Percentiles rank a stretch among this genome's conserved stretches.
Evolutionary conservation across 768 basidiomycete genomes (phyloP).

Genomic region (Tylopilus sp.): DNA sequence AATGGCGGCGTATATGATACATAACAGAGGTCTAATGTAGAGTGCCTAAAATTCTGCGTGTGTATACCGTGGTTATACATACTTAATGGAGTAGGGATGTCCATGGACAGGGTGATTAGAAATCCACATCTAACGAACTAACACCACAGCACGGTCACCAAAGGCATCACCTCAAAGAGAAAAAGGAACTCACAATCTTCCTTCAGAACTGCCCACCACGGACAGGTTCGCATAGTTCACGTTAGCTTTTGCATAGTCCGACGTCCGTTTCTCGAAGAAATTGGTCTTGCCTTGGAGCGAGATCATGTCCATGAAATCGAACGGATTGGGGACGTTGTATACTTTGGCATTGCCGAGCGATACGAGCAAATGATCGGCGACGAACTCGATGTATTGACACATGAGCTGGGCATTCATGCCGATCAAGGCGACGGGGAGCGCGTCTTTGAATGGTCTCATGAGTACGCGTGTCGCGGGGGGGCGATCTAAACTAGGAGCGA

Average conservation of each 20-base stretch:
- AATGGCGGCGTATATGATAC: background rate
- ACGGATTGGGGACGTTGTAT: constrained; percentile 75
- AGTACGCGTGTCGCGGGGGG: background rate
- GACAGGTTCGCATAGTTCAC: constrained; percentile 34
- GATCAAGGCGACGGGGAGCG: constrained; percentile 79
- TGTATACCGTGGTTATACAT: background rate
- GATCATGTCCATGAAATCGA: constrained; percentile 93
- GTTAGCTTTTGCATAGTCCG: constrained; percentile 67
- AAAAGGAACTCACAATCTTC: constrained; percentile 35
- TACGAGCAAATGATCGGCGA: constrained; percentile 85
- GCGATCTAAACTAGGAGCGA: background rate
- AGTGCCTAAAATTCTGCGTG: background rate
- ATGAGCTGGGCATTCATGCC: constrained; percentile 88
- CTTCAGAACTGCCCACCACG: constrained; percentile 3
- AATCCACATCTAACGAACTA: constrained; percentile 19
- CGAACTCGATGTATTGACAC: constrained; percentile 89
- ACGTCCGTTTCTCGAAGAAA: constrained; percentile 92
- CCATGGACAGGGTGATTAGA: constrained; percentile 3
- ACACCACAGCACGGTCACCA: background rate
- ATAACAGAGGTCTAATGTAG: background rate
- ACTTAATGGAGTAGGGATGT: background rate
- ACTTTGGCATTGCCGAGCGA: constrained; percentile 78
- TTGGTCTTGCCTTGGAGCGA: constrained; percentile 94
- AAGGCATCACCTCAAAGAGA: too few relatives aligned
- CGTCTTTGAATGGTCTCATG: constrained; percentile 44